Conservation (phyloP, 371 early-diverging fungal species). For the Lichtheimia corymbifera region DNA sequence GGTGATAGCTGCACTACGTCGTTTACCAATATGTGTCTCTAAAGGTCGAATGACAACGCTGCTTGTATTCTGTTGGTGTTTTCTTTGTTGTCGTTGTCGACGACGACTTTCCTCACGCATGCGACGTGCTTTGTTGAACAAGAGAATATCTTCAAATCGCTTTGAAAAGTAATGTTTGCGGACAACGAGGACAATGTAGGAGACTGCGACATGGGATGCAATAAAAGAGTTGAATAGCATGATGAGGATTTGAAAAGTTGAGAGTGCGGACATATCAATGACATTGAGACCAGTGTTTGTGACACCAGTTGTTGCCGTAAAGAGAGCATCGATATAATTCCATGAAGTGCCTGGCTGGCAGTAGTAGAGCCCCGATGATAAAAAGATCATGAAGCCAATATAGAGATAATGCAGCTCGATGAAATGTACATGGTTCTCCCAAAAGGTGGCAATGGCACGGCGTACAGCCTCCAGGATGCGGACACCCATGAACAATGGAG, state of each 20-base stretch:
- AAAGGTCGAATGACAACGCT: not conserved
- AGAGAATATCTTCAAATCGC: conserved; percentile 47
- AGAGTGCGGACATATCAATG: conserved; percentile 30
- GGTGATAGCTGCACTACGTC: not conserved
- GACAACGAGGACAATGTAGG: conserved; percentile 33
- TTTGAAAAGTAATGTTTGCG: conserved; percentile 47
- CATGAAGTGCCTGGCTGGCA: conserved; percentile 35
- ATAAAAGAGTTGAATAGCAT: conserved; percentile 34
- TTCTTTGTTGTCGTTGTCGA: conserved; percentile 14
- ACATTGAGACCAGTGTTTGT: conserved; percentile 48
- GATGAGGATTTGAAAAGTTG: conserved; percentile 32
- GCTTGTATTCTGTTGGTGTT: conserved; percentile 7
- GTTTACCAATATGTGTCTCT: too few relatives aligned
- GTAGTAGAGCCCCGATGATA: conserved; percentile 36
- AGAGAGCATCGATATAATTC: conserved; percentile 45
- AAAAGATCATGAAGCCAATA: conserved; percentile 29
- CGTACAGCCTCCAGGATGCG: conserved; percentile 7
- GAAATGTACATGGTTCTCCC: conserved; percentile 39
- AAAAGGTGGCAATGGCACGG: conserved; percentile 21
- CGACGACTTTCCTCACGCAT: conserved; percentile 33
- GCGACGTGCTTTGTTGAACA: conserved; percentile 36
- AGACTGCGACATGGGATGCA: conserved; percentile 38
- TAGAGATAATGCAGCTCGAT: conserved; percentile 47
- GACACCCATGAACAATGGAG: conserved; percentile 1
- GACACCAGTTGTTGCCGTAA: conserved; percentile 37